Conservation (phyloP, 2,329 filamentous ascomycete genomes). For the Passalora sequoiae region DNA sequence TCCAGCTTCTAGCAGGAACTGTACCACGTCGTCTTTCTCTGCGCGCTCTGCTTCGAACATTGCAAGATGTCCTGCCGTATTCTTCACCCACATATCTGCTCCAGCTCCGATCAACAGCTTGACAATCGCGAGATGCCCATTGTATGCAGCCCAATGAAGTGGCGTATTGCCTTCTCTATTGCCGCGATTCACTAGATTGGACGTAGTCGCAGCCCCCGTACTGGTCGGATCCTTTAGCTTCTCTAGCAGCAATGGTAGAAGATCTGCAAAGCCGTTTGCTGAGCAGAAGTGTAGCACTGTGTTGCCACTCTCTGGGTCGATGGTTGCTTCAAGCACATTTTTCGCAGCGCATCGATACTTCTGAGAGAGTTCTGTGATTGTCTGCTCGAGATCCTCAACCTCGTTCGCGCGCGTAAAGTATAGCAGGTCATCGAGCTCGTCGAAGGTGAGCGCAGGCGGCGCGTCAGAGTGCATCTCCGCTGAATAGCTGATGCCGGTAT, state of each 20-base stretch:
- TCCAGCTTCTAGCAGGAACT: conserved; percentile 44
- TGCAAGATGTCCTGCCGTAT: conserved; percentile 71
- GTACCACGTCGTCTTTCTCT: conserved; percentile 46
- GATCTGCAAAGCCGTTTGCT: conserved; percentile 70
- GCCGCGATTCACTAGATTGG: conserved; percentile 57
- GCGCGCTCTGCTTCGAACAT: conserved; percentile 49
- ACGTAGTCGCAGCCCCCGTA: neutral
- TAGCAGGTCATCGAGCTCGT: conserved; percentile 85
- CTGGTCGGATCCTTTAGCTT: conserved; percentile 9
- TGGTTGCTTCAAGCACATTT: conserved; percentile 64
- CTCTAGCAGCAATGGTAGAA: conserved; percentile 22
- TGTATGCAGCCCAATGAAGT: conserved; percentile 88
- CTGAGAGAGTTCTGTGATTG: conserved; percentile 56
- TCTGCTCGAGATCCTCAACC: conserved; percentile 58
- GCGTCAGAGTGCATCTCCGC: conserved; percentile 11
- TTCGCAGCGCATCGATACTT: conserved; percentile 56
- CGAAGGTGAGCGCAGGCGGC: conserved; percentile 53
- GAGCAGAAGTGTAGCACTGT: conserved; percentile 83
- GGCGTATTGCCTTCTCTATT: conserved; percentile 87
- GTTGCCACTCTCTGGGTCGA: conserved; percentile 71
- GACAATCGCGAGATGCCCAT: conserved; percentile 76
- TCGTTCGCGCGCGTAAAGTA: conserved; percentile 81
- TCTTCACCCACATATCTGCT: conserved; percentile 71
- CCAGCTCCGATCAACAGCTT: conserved; percentile 71
- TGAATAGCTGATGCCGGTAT: neutral